Evolutionary conservation across 164 flowering plant genomes (phyloP).

Genomic region (Paratinospora sagittata): DNA sequence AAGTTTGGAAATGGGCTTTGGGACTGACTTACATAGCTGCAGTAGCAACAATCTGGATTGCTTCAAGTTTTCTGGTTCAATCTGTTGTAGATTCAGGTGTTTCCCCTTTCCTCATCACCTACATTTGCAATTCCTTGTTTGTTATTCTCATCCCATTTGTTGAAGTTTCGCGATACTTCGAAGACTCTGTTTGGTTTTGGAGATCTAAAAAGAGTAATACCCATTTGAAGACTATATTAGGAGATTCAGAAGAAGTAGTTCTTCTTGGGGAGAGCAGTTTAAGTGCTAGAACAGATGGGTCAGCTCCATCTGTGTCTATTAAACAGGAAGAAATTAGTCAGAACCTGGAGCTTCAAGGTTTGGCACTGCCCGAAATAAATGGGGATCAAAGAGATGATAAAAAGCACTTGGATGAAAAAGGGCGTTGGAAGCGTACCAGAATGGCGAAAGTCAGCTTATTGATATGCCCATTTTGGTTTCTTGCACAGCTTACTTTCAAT

Average conservation of each 20-base stretch:
- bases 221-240: conserved; percentile 18
- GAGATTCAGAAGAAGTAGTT: conserved; percentile 49
- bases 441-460: conserved; percentile 74
- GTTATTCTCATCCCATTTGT: conserved; percentile 66
- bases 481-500: conserved; percentile 86
- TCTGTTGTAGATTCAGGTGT: conserved; percentile 86
- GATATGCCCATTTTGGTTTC: conserved; percentile 91
- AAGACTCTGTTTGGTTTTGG: conserved; percentile 59
- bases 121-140: conserved; percentile 90
- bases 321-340: conserved; percentile 20
- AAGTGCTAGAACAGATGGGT: conserved; percentile 14
- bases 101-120: conserved; percentile 87
- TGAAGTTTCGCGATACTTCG: conserved; percentile 68
- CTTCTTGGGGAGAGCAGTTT: conserved; percentile 44
- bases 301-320: conserved; percentile 11
- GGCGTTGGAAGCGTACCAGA: conserved; percentile 85
- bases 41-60: conserved; percentile 85
- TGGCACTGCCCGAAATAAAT: not conserved
- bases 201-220: conserved; percentile 13
- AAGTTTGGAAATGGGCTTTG: conserved; percentile 66
- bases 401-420: conserved; percentile 55
- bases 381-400: conserved; percentile 16
- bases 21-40: conserved; percentile 67
- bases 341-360: conserved; percentile 11
- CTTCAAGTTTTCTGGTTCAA: conserved; percentile 88